Evolutionary conservation across 805 yeast genomes (phyloP), one percentile per base, ranked within the genome.

Genomic region (Yarrowia hollandica): DNA sequence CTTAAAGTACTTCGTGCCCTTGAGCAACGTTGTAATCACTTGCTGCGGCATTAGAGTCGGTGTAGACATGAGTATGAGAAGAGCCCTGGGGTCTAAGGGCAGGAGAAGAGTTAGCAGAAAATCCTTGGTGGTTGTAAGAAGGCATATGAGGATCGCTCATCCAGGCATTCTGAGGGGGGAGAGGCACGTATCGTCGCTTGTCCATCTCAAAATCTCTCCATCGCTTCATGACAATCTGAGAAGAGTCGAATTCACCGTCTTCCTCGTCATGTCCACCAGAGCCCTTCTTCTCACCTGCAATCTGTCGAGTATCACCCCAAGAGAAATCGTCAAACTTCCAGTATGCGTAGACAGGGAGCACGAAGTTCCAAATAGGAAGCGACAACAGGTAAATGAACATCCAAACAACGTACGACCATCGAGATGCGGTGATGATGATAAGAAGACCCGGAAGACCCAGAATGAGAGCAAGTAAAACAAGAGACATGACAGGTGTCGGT

Each of bases 321-420:
- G 90, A 82, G 74, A 91, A 91, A 70, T 91, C 97, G 72, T 91
- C 97, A 73, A 91, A 90, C 71, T 91, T 90, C 97, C 97, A 91
- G 71, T 78, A 91, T 1, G 96, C 86, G 72, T 91, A 88, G 11
- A 83, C 69, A 2, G 97, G 97, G 57, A 91, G 77, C 5, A 90
- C 82, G 69, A 91, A 86, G 72, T 90, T 91, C 97, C 97, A 91
- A 61, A 91, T 78, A 15, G 97, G 97, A 62, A 91, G 79, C 0
- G 97, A 92, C 22, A 83, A 0, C 30, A 91, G 71, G 69, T 91
- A 91, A 62, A 90, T 79, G 37, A 84, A 54, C 85, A 90, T 87
- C 88, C 96, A 91, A 18, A 81, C 61, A 38, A 91, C 68, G 69
- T 90, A 90, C 30, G 84, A 79, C 72, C 80, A 72, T 60, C 88